Evolutionary conservation across 441 rosid genomes (phyloP), one percentile per base, ranked within the genome.

Genomic region (Populus trichocarpa): DNA sequence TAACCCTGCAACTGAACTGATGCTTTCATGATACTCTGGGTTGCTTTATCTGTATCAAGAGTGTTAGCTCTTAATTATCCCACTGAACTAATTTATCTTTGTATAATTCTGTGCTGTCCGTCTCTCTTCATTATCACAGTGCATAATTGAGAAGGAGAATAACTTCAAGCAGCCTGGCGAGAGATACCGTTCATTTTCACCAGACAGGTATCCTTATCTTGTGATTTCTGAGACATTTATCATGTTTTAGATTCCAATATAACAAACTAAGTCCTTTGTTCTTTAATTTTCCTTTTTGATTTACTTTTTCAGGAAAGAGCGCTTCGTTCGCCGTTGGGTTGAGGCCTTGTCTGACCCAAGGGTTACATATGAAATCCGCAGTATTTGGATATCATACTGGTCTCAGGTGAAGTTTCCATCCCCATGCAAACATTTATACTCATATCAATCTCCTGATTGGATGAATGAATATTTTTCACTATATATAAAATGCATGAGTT

Each of bases 131-230:
- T 83, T 70, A 42, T 25, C 77, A 75, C 84, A 93, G 97, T 75
- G 88, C 86, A 76, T 95, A 20, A 92, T 92, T 78, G 86, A 75
- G 59, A 93, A 95, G 89, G 99, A 93, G 86, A 95, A 93, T 86
- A 92, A 95, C 93, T 93, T 95, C 88, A 85, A 93, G 84, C 98
- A 93, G 82, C 90, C 99, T 25, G 98, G 99, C 68, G 95, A 95
- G 75, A 85, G 97, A 85, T 95, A 85, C 85, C 84, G 92, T 12
- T 91, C 97, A 32, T 95, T 90, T 86, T 69, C 86, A 74, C 84
- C 94, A 26, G 96, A 91, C 83, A 95, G 97, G 98, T 95, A 87
- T 72, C 10, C 20, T 13, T 18, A 28, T 65, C 16, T 65, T 22
- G 13, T 20, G 35, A 5, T 46, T 42, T 13, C 26, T 33, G 1